Evolutionary conservation across 306 rosid species (phyloP), one percentile per base, ranked within the genome.

Genomic region (Cicer yamashitae): DNA sequence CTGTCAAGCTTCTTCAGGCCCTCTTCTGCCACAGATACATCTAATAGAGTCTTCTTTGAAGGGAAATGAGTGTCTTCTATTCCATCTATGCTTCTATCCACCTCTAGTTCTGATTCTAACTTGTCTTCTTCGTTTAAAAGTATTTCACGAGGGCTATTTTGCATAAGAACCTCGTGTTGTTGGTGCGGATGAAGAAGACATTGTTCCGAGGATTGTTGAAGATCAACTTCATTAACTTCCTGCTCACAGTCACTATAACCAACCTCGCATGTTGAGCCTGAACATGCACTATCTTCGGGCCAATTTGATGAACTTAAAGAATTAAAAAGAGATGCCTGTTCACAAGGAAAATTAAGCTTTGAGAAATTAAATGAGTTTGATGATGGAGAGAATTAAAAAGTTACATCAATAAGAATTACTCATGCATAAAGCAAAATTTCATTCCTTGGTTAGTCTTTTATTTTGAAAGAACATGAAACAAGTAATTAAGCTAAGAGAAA

Each of bases 1-100:
- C 97, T 93, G 81, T 91, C 96, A 34, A 79, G 84, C 85, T 89
- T 93, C 81, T 83, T 89, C 79, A 93, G 79, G 73, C 90, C 85
- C 64, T 71, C 84, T 79, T 85, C 91, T 53, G 74, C 66, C 8
- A 62, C 44, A 71, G 85, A 13, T 50, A 85, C 84, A 78, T 82
- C 91, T 44, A 87, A 76, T 59, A 67, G 71, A 51, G 89, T 78
- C 79, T 84, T 72, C 67, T 77, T 88, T 45, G 58, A 67, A 56
- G 82, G 67, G 73, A 81, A 80, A 60, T 34, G 13, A 50, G 65
- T 57, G 68, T 77, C 85, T 48, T 81, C 51, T 74, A 75, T 80
- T 72, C 83, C 89, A 85, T 81, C 90, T 43, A 70, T 14, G 73
- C 46, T 63, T 20, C 39, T 79, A 78, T 59, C 81, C 59, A 75